Percentiles rank a stretch among this genome's conserved stretches.
These are phyloP conservation scores for Ceratocystis cacaofunesta DNA, from an alignment of 2,329 filamentous ascomycete species.

Conservation along the genomic window DNA sequence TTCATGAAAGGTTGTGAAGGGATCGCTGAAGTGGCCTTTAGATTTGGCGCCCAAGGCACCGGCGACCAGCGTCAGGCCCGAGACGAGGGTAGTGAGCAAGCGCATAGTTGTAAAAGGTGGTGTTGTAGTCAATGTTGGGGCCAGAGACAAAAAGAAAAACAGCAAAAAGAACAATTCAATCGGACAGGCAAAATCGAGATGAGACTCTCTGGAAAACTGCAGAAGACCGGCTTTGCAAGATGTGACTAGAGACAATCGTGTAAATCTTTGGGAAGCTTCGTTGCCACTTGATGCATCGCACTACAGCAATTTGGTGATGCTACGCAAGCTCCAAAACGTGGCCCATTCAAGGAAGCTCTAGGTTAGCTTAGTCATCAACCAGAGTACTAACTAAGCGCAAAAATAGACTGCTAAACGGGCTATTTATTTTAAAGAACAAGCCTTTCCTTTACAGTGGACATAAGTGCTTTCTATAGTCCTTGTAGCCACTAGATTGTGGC, in stretches of 20 bases:
- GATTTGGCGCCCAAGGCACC: slow-evolving; percentile 50
- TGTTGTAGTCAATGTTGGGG: neutral
- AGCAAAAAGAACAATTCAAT: neutral
- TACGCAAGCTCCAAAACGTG: slow-evolving; percentile 17
- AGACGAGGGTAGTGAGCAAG: slow-evolving; percentile 47
- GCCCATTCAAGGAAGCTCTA: slow-evolving; percentile 13
- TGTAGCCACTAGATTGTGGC: neutral
- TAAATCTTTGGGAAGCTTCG: slow-evolving; percentile 3
- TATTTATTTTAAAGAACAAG: neutral
- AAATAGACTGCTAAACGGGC: neutral
- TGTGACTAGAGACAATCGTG: neutral
- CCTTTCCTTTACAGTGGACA: neutral
- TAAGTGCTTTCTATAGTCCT: neutral
- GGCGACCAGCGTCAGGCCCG: slow-evolving; percentile 46
- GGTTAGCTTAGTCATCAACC: slow-evolving; percentile 10
- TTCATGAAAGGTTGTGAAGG: slow-evolving; percentile 55
- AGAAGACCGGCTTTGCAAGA: slow-evolving; percentile 1
- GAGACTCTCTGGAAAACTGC: neutral
- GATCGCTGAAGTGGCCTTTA: slow-evolving; percentile 37
- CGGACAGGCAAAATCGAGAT: neutral
- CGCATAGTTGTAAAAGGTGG: slow-evolving; percentile 43
- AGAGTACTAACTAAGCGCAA: neutral
- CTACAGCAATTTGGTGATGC: slow-evolving; percentile 11
- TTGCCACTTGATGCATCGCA: neutral
- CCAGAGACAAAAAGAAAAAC: neutral